Conservation (phyloP, 495 filamentous ascomycete genomes). For the Tuber brumale region DNA sequence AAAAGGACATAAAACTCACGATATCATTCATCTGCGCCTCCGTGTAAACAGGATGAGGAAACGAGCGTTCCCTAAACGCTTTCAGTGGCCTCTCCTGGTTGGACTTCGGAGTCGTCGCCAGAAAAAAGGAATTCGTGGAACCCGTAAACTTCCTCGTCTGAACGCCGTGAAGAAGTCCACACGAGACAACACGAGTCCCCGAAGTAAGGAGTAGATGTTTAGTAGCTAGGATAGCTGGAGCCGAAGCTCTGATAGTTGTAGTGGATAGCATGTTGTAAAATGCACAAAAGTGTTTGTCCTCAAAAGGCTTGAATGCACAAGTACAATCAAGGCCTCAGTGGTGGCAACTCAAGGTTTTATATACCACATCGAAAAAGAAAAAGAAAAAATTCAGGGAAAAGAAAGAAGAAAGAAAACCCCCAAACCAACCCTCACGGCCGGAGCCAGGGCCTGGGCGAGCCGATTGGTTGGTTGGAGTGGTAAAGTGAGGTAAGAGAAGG, state of each 20-base stretch:
- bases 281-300: neutral
- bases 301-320: neutral
- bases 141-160: slow-evolving; percentile 17
- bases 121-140: slow-evolving; percentile 26
- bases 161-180: slow-evolving; percentile 17
- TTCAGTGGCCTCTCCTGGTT: slow-evolving; percentile 24
- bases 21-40: slow-evolving; percentile 58
- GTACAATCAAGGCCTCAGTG: neutral
- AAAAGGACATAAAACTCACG: slow-evolving; percentile 23
- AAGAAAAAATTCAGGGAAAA: slow-evolving; percentile 4
- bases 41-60: slow-evolving; percentile 61
- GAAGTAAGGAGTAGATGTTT: neutral
- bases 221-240: neutral
- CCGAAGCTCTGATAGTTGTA: neutral
- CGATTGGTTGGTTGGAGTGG: neutral
- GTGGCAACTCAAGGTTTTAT: slow-evolving; percentile 11
- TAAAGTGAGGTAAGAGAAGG: neutral
- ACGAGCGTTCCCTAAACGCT: slow-evolving; percentile 49
- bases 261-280: neutral
- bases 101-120: slow-evolving; percentile 14
- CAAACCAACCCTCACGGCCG: neutral
- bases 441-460: neutral
- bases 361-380: slow-evolving; percentile 23
- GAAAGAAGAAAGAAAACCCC: slow-evolving; percentile 8
- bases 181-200: slow-evolving; percentile 16